Evolutionary conservation across 169 alveolate species (phyloP), one percentile per base, ranked within the genome.

Genomic region (Cryptosporidium parvum): DNA sequence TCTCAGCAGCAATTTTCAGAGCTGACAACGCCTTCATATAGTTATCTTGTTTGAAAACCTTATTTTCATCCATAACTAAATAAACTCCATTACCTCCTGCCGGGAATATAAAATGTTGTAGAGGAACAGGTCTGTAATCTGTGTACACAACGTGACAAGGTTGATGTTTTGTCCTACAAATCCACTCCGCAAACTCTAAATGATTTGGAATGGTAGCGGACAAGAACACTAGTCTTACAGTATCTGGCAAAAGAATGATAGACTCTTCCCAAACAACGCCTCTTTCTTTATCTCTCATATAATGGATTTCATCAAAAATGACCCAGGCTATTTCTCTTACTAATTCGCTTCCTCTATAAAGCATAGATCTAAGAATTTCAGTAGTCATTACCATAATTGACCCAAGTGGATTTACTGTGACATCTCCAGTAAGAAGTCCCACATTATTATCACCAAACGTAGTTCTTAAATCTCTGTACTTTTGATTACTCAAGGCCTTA

Each of bases 221-320:
- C 69, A 99, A 93, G 95, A 98, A 98, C 21, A 98, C 99, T 85
- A 98, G 94, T 75, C 98, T 96, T 44, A 97, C 98, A 59, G 96
- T 94, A 58, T 95, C 93, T 42, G 99, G 99, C 10, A 97, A 94
- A 69, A 98, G 93, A 85, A 98, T 98, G 80, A 99, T 97, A 2
- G 99, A 98, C 91, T 98, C 99, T 93, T 99, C 99, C 99, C 99
- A 99, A 12, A 99, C 99, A 61, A 98, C 99, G 6, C 99, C 99
- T 75, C 99, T 94, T 86, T 99, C 99, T 85, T 98, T 96, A 92
- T 99, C 99, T 84, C 99, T 95, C 99, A 99, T 98, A 95, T 99
- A 99, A 95, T 99, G 99, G 26, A 99, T 98, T 94, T 99, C 99
- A 95, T 98, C 96, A 69, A 91, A 93, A 6, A 94, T 92, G 16